Evolutionary conservation across 192 early-diverging fungal species (phyloP).

Genomic region (Backusella psychrophila): DNA sequence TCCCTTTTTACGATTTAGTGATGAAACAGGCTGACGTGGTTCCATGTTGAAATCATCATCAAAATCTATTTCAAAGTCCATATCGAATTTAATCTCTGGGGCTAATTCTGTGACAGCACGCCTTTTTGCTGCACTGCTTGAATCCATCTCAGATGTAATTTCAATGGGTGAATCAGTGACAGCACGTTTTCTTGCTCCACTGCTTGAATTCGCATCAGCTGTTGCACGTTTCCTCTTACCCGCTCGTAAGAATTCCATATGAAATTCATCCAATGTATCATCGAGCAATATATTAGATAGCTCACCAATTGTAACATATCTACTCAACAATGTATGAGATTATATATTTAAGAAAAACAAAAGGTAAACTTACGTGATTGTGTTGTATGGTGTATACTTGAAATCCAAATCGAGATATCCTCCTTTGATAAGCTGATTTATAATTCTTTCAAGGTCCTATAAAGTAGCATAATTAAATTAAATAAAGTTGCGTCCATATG

Average conservation of each 20-base stretch:
- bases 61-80: background rate
- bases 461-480: slow-evolving; percentile 14
- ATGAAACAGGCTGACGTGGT: background rate
- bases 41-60: background rate
- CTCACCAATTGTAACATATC: background rate
- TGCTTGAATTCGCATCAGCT: background rate
- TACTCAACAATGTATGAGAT: background rate
- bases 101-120: background rate
- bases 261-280: background rate
- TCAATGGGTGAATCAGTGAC: background rate
- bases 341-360: background rate
- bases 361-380: slow-evolving; percentile 49
- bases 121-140: background rate
- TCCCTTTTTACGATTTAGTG: background rate
- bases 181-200: background rate
- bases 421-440: slow-evolving; percentile 48
- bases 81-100: background rate
- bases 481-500: background rate
- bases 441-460: slow-evolving; percentile 54
- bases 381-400: slow-evolving; percentile 59
- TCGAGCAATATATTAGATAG: background rate
- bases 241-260: background rate
- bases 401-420: slow-evolving; percentile 59
- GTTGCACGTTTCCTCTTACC: background rate
- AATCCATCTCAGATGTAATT: background rate